phyloP scores from a whole-genome alignment of 2,329 filamentous ascomycete genomes.

The Paecilomyces fulvus region DNA sequence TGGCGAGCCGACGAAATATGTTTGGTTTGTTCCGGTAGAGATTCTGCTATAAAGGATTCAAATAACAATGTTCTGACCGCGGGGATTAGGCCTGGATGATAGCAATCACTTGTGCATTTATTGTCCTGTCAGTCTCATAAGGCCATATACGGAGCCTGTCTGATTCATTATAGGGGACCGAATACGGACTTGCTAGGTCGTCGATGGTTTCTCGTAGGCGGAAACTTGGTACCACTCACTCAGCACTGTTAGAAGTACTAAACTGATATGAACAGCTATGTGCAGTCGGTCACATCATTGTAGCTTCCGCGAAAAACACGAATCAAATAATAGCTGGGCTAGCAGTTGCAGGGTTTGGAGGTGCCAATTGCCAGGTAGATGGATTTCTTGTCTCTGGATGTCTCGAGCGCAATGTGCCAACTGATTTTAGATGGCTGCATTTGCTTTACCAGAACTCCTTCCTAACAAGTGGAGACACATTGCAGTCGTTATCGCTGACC shows the following conservation, averaged over 20 bases:
- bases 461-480: slow-evolving; percentile 44
- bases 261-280: slow-evolving; percentile 12
- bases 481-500: slow-evolving; percentile 36
- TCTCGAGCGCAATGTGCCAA: not conserved
- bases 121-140: slow-evolving; percentile 23
- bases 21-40: slow-evolving; percentile 21
- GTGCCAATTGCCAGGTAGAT: slow-evolving; percentile 34
- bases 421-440: slow-evolving; percentile 27
- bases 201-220: slow-evolving; percentile 38
- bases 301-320: slow-evolving; percentile 32
- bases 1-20: slow-evolving; percentile 17
- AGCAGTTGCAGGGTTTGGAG: slow-evolving; percentile 38
- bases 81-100: slow-evolving; percentile 23
- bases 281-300: slow-evolving; percentile 32
- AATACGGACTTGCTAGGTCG: slow-evolving; percentile 43
- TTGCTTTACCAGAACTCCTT: slow-evolving; percentile 40
- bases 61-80: not conserved
- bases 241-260: not conserved
- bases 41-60: not conserved
- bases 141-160: not conserved
- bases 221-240: slow-evolving; percentile 27
- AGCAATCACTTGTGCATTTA: slow-evolving; percentile 35
- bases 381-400: not conserved
- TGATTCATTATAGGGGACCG: slow-evolving; percentile 19
- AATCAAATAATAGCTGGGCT: slow-evolving; percentile 33